phyloP scores from a whole-genome alignment of 331 rosid genomes.

The Quercus lobata region DNA sequence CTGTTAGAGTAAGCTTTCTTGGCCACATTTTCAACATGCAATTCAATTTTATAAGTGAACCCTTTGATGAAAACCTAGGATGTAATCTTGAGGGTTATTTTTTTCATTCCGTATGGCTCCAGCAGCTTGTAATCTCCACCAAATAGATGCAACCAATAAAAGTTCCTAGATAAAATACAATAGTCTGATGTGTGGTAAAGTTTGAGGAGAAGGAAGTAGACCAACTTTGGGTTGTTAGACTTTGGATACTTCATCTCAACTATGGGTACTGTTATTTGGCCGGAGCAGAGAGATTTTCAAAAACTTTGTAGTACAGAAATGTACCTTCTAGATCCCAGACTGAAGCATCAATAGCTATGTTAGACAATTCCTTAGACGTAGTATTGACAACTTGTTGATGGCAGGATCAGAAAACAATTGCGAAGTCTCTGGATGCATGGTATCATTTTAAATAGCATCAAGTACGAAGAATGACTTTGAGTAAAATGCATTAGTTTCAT shows the following conservation, averaged over 20 bases:
- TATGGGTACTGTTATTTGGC: constrained; percentile 57
- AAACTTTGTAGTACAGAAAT: constrained; percentile 58
- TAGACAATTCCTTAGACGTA: constrained; percentile 55
- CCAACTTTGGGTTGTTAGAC: constrained; percentile 60
- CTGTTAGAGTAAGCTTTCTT: constrained; percentile 31
- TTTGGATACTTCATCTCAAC: constrained; percentile 77
- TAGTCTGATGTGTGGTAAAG: constrained; percentile 54
- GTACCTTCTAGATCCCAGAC: constrained; percentile 89
- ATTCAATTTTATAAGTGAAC: constrained; percentile 51
- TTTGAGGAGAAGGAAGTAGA: constrained; percentile 89
- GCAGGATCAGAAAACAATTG: constrained; percentile 26
- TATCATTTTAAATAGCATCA: too few species aligned
- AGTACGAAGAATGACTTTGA: too few species aligned
- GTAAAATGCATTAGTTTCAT: too few species aligned
- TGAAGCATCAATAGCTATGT: constrained; percentile 72
- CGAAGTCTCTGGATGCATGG: background rate
- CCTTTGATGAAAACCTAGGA: constrained; percentile 53
- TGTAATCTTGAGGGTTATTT: constrained; percentile 68
- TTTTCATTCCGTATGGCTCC: constrained; percentile 61
- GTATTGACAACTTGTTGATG: constrained; percentile 82
- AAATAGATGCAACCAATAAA: constrained; percentile 80
- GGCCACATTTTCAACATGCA: constrained; percentile 65
- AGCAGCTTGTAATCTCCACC: constrained; percentile 82
- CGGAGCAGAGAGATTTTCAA: constrained; percentile 46
- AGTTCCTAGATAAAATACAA: constrained; percentile 68